Percentiles rank a stretch among this genome's conserved stretches.
Conservation (phyloP, 371 early-diverging fungal species). For the Mucor sp. region DNA sequence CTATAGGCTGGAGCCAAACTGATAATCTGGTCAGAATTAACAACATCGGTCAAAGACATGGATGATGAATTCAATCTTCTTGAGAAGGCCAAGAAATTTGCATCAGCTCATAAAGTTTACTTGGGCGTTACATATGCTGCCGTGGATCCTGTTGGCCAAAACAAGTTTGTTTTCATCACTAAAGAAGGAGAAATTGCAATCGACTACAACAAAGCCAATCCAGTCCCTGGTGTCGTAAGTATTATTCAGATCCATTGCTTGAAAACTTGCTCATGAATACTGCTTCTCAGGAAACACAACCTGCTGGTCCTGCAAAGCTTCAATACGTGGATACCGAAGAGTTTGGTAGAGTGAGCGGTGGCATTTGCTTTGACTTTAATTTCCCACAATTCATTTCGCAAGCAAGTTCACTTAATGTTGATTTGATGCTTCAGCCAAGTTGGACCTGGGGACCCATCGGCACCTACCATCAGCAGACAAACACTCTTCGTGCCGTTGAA, state of each 20-base stretch:
- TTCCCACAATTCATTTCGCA: constrained; percentile 55
- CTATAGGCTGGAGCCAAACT: constrained; percentile 44
- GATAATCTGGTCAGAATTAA: constrained; percentile 52
- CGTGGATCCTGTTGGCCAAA: constrained; percentile 26
- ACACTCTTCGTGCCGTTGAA: constrained; percentile 52
- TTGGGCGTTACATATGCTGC: constrained; percentile 43
- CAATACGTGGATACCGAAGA: constrained; percentile 49
- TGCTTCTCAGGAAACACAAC: constrained; percentile 29
- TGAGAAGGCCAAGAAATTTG: constrained; percentile 30
- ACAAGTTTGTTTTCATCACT: constrained; percentile 50
- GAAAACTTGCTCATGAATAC: neutral
- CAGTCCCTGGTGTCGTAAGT: constrained; percentile 50
- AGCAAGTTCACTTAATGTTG: constrained; percentile 47
- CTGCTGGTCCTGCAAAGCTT: constrained; percentile 45
- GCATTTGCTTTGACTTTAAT: constrained; percentile 60
- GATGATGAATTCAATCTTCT: constrained; percentile 31
- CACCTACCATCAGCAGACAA: constrained; percentile 47
- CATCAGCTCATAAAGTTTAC: constrained; percentile 40
- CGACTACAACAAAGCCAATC: constrained; percentile 57
- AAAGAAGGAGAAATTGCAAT: constrained; percentile 49
- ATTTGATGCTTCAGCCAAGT: constrained; percentile 57
- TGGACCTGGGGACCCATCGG: constrained; percentile 64
- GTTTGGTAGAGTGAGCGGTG: constrained; percentile 54
- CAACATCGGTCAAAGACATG: constrained; percentile 17
- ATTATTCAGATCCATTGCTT: neutral